Evolutionary conservation across 164 flowering plant genomes (phyloP), one percentile per base, ranked within the genome.

Genomic region (Stephania cephalantha): DNA sequence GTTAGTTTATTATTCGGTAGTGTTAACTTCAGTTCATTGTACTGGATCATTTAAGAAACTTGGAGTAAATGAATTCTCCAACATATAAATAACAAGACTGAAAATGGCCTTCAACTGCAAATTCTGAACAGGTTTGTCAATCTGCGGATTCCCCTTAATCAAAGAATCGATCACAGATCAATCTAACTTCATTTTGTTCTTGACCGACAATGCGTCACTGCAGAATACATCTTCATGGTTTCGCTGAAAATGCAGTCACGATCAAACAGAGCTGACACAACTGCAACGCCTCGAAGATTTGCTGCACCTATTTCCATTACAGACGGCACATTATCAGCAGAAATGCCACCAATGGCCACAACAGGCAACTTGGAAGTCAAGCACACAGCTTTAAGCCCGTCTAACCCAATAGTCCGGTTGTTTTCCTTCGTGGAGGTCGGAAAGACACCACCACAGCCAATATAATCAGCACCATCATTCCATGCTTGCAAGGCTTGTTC

Each of bases 271-370:
- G 96, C 95, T 1, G 97, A 95, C 25, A 90, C 99, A 78, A 90
- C 96, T 0, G 98, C 99, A 67, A 93, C 90, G 5, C 99, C 99
- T 79, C 84, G 86, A 22, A 95, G 80, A 79, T 84, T 90, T 9
- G 88, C 85, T 4, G 78, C 79, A 8, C 87, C 85, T 13, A 87
- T 75, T 77, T 83, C 86, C 95, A 92, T 87, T 20, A 95, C 93
- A 42, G 85, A 46, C 30, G 58, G 52, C 5, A 89, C 97, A 86
- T 93, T 95, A 18, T 88, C 85, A 55, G 77, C 8, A n/a, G 85
- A 81, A 9, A 93, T 95, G 2, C 99, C 99, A 20, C 99, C 99
- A 42, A 93, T 95, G 67, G 98, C 99, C 25, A 95, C 99, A 44
- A 91, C 95, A 0, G 99, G 98, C 76, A 95, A 78, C 79, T 87